Conservation (phyloP, 371 early-diverging fungal species). For the Quaeritorhiza haematococci region DNA sequence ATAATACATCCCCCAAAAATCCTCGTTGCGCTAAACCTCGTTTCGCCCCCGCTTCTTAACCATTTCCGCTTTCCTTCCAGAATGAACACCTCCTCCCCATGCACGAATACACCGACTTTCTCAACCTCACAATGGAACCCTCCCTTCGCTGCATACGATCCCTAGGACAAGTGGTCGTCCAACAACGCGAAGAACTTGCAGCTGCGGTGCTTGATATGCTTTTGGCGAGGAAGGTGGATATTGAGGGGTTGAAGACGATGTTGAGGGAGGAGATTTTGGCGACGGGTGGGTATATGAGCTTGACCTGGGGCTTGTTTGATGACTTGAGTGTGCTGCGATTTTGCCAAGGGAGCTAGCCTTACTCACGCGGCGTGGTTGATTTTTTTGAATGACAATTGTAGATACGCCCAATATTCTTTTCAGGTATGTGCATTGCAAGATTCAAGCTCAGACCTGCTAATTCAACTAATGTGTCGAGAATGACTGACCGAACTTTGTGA, state of each 20-base stretch:
- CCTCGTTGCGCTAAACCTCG: too few species aligned
- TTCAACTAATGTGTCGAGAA: too few species aligned
- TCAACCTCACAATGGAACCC: slow-evolving; percentile 20
- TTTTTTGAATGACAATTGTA: too few species aligned
- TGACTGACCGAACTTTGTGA: too few species aligned
- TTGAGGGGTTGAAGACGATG: slow-evolving; percentile 21
- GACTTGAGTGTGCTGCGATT: neutral
- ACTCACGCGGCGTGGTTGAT: too few species aligned
- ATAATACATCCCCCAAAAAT: too few species aligned
- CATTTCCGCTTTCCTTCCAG: too few species aligned
- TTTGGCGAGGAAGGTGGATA: slow-evolving; percentile 13
- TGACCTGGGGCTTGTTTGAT: neutral
- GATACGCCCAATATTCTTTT: neutral
- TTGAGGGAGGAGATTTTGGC: slow-evolving; percentile 23
- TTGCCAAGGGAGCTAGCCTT: too few species aligned
- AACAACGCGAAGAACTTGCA: neutral
- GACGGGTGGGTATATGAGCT: too few species aligned
- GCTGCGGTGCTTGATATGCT: slow-evolving; percentile 15
- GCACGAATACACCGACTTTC: slow-evolving; percentile 14
- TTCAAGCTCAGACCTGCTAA: too few species aligned
- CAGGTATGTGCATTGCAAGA: neutral
- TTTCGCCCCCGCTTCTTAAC: too few species aligned
- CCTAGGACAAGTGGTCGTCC: neutral
- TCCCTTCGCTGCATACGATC: neutral
- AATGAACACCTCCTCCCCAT: slow-evolving; percentile 20